Evolutionary conservation across 306 rosid species (phyloP), one percentile per base, ranked within the genome.

Genomic region (Medicago lupulina): DNA sequence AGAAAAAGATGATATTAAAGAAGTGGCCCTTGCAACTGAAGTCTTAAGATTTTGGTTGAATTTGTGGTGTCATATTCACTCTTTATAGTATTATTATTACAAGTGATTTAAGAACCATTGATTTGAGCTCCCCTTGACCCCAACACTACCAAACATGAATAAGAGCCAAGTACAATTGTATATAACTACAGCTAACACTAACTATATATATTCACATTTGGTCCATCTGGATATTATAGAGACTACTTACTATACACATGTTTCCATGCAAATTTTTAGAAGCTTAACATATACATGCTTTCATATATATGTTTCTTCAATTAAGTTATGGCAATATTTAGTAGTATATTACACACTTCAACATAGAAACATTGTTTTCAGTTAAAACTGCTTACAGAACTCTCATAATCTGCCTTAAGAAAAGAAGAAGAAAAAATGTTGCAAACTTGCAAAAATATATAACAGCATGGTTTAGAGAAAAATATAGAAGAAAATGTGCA

Each of bases 261-360:
- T 64, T 71, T 81, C 49, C 73, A 76, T 9, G 41, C 72, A 69
- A 18, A 60, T 60, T 7, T 60, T 28, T 28, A 21, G 14, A 55
- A 19, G 62, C 8, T 47, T 23, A 3, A 43, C 47, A 43, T 43
- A 43, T 10, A 9, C 47, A 9, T 10, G 14, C 47, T 43, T 43
- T 10, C 14, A 43, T 4, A 43, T 43, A 43, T 43, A 43, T 43
- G 47, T 1, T 43, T 10, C 47, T 10, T 43, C 47, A 43, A 43
- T 0, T 43, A 9, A 43, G 36, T 31, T 31, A 31, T 31, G 36
- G 36, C 6, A 31, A 31, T 31, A 31, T 31, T 31, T 11, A 12
- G 3, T 44, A 7, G 23, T 17, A 54, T 40, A n/a, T 49, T 50
- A 25, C 38, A 36, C 58, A 23, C 28, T 70, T 68, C 60, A 49